phyloP scores from a whole-genome alignment of 208 protist genomes.

The Crithidia mellificae region DNA sequence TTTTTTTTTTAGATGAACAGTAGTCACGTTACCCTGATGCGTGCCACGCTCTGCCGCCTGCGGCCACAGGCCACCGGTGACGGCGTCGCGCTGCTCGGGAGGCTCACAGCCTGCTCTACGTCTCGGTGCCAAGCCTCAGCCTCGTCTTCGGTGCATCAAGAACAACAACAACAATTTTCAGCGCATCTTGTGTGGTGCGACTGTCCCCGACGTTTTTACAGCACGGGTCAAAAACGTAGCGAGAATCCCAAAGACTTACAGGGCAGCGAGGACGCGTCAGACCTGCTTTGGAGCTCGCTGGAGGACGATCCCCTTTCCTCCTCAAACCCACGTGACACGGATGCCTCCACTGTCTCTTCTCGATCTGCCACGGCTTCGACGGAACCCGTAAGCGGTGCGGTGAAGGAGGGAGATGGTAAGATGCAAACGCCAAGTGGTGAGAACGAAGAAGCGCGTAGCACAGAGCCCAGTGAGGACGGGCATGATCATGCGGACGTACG shows the following conservation, averaged over 20 bases:
- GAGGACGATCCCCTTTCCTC: not conserved
- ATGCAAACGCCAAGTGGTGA: too few relatives aligned
- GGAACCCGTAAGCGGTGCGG: too few relatives aligned
- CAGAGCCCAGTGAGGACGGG: not conserved
- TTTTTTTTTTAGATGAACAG: not conserved
- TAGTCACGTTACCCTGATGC: too few relatives aligned
- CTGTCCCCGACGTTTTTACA: not conserved
- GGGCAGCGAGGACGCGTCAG: slow-evolving; percentile 19
- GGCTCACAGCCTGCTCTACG: not conserved
- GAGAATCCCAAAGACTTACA: not conserved
- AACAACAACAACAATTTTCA: too few relatives aligned
- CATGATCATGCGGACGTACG: not conserved
- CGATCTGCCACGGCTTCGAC: not conserved
- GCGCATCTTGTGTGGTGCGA: not conserved
- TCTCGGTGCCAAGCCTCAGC: not conserved
- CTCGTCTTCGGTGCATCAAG: not conserved
- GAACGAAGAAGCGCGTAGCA: not conserved
- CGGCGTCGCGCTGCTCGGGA: not conserved
- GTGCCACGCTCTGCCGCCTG: slow-evolving; percentile 3
- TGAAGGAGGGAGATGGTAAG: too few relatives aligned
- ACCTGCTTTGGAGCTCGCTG: slow-evolving; percentile 26
- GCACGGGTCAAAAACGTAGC: not conserved
- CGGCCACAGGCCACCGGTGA: not conserved
- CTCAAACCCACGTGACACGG: not conserved
- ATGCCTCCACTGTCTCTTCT: not conserved